Evolutionary conservation across 345 rosid species (phyloP), one percentile per base, ranked within the genome.

Genomic region (Hirschfeldia incana): DNA sequence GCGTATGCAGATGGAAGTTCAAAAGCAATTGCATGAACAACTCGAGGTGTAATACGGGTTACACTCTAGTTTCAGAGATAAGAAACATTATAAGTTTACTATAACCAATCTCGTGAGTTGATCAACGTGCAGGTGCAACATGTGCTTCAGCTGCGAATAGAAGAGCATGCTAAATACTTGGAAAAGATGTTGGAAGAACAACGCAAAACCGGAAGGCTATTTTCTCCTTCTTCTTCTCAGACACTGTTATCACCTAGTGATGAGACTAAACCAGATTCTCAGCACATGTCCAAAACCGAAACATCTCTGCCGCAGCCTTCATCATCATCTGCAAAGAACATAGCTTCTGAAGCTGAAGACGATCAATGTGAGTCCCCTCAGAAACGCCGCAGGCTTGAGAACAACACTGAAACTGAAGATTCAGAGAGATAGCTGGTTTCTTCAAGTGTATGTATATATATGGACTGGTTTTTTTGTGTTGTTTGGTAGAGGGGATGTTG

Each of bases 1-100:
- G 63, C 92, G 90, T 73, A 86, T 89, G 91, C 97, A 89, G 82
- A 87, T 91, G 84, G 94, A 89, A 85, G 97, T 91, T 75, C 97
- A 91, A 84, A 91, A 89, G 83, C 94, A 89, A 78, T 75, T 91
- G 62, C 97, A 91, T 69, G 94, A 91, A 85, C 97, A 91, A 61
- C 97, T 91, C 39, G 97, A 91, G 97, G 97, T 88, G 10, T 8
- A 42, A 3, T 27, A 26, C 69, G 7, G 10, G 27, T 34, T 42
- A n/a, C 44, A 59, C 37, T 21, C 21, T 21, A 21, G 21, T 21
- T 21, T 21, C 21, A 21, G 21, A 21, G 21, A 21, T 21, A 21
- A 21, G 21, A 21, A 21, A 21, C 21, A 21, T 21, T 21, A 21
- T 21, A 21, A 0, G 21, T 21, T 37, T 37, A 6, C 46, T 11